Evolutionary conservation across 1,139 yeast species (phyloP).

Genomic region (Pichia sp.): DNA sequence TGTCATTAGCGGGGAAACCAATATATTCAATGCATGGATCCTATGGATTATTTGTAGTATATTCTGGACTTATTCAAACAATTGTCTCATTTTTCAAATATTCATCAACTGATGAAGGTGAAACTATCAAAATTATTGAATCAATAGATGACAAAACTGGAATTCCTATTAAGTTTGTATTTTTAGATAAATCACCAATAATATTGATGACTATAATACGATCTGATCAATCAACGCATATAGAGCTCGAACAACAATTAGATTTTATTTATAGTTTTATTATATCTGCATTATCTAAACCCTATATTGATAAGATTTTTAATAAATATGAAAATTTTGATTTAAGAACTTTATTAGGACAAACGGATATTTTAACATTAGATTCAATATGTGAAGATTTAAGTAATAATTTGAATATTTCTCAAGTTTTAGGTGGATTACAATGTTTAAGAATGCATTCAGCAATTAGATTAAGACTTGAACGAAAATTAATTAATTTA

Average conservation of each 20-base stretch:
- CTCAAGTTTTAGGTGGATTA: conserved; percentile 54
- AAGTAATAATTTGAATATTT: conserved; percentile 41
- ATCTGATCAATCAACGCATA: conserved; percentile 34
- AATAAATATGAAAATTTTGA: conserved; percentile 75
- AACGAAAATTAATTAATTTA: conserved; percentile 36
- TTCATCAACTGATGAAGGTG: conserved; percentile 27
- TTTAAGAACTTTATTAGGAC: conserved; percentile 66
- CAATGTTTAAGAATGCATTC: conserved; percentile 50
- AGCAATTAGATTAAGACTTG: conserved; percentile 41
- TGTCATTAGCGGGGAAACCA: conserved; percentile 93
- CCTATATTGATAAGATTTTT: conserved; percentile 65
- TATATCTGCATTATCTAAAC: conserved; percentile 72
- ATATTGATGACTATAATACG: conserved; percentile 70
- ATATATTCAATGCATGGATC: conserved; percentile 76
- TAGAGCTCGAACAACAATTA: conserved; percentile 58
- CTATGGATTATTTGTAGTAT: conserved; percentile 64
- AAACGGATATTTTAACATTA: conserved; percentile 58
- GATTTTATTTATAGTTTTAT: conserved; percentile 72
- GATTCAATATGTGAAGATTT: conserved; percentile 56
- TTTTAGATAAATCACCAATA: conserved; percentile 62
- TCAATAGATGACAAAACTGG: conserved; percentile 28
- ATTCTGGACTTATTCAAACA: conserved; percentile 69
- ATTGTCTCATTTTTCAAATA: conserved; percentile 57
- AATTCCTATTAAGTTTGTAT: conserved; percentile 46
- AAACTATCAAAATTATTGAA: conserved; percentile 35